Evolutionary conservation across 2,329 filamentous ascomycete species (phyloP).

Genomic region (Diaporthe vaccinii): DNA sequence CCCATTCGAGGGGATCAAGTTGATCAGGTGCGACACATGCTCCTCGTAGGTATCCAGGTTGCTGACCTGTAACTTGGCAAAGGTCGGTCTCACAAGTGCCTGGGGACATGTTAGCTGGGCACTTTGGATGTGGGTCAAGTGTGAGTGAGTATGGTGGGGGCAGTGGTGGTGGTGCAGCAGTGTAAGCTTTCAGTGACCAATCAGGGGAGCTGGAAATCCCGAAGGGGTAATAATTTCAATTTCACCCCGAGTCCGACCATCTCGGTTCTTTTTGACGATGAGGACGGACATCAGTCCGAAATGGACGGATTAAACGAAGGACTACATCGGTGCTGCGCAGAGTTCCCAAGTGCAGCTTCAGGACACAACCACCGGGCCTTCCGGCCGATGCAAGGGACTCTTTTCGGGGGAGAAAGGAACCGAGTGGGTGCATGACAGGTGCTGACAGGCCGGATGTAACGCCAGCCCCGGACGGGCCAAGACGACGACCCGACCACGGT

Average conservation of each 20-base stretch:
- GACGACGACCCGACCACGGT: not conserved
- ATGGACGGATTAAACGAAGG: not conserved
- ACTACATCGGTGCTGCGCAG: not conserved
- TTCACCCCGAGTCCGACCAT: not conserved
- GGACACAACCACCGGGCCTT: not conserved
- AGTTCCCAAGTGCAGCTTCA: not conserved
- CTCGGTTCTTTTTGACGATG: not conserved
- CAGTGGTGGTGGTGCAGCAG: not conserved
- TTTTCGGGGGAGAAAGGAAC: constrained; percentile 4
- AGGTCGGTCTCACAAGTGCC: constrained; percentile 16
- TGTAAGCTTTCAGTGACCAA: constrained; percentile 1
- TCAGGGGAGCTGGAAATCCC: constrained; percentile 9
- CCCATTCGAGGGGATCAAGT: constrained; percentile 26
- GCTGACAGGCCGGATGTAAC: constrained; percentile 11
- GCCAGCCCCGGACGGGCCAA: not conserved
- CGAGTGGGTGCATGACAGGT: constrained; percentile 6
- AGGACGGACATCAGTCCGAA: not conserved
- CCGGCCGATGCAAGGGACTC: not conserved
- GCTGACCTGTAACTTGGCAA: constrained; percentile 20
- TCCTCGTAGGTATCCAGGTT: constrained; percentile 26
- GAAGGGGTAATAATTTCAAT: not conserved
- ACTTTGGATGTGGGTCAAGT: not conserved
- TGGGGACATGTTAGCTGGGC: not conserved
- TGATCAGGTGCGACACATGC: constrained; percentile 26
- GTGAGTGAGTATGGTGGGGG: not conserved